phyloP scores from a whole-genome alignment of 768 basidiomycete species.

The Serpula lacrymans region DNA sequence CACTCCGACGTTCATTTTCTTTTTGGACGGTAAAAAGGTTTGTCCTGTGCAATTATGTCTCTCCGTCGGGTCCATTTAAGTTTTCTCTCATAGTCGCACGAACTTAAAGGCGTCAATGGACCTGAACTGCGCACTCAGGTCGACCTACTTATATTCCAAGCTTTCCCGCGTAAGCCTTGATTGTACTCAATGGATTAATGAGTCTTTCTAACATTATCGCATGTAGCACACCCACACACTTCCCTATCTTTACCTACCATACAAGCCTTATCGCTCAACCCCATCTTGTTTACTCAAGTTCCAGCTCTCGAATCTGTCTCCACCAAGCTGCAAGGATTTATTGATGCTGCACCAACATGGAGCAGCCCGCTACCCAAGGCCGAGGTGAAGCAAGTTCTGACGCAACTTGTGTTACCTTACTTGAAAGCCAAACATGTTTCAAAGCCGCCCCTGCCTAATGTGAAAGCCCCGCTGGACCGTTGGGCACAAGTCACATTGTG shows the following conservation, averaged over 20 bases:
- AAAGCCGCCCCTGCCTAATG: constrained; percentile 10
- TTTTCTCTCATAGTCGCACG: constrained; percentile 57
- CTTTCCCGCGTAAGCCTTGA: constrained; percentile 68
- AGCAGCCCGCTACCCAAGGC: constrained; percentile 23
- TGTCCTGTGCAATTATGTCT: neutral
- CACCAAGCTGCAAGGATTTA: constrained; percentile 58
- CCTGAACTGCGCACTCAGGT: constrained; percentile 70
- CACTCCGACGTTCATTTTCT: constrained; percentile 91
- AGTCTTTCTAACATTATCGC: neutral
- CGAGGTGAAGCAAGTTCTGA: constrained; percentile 49
- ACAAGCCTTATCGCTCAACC: constrained; percentile 60
- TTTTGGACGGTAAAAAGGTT: constrained; percentile 75
- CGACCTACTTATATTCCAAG: constrained; percentile 69
- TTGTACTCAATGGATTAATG: neutral
- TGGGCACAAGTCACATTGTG: constrained; percentile 48
- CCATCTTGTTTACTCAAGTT: constrained; percentile 72
- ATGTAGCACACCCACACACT: constrained; percentile 71
- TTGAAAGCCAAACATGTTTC: constrained; percentile 56
- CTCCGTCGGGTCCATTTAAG: constrained; percentile 1
- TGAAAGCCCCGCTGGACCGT: constrained; percentile 27
- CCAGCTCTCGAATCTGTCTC: constrained; percentile 65
- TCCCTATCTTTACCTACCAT: constrained; percentile 56
- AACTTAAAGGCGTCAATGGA: constrained; percentile 69
- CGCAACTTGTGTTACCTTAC: constrained; percentile 52
- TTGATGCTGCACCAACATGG: constrained; percentile 46